phyloP scores from a whole-genome alignment of 192 early-diverging fungal genomes.

The Rhizophagus prolifer region DNA sequence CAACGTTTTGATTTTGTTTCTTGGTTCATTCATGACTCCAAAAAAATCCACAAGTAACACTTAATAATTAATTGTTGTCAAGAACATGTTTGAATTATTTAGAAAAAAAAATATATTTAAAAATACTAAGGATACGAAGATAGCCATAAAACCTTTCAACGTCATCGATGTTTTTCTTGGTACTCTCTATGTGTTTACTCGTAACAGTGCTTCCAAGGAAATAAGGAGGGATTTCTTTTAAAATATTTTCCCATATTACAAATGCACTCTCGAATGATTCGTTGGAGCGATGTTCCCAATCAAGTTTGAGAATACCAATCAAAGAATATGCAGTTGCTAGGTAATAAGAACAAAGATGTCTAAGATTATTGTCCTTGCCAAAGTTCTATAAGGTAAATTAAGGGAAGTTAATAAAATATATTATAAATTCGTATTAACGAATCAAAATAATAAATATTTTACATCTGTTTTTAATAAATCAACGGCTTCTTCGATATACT shows the following conservation, averaged over 20 bases:
- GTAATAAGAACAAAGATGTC: constrained; percentile 50
- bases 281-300: constrained; percentile 32
- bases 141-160: constrained; percentile 51
- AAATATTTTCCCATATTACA: constrained; percentile 57
- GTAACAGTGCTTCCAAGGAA: background rate
- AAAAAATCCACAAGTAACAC: constrained; percentile 63
- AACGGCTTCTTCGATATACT: constrained; percentile 36
- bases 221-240: constrained; percentile 45
- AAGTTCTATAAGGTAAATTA: constrained; percentile 25
- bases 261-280: constrained; percentile 55
- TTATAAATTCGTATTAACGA: background rate
- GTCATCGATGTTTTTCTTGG: constrained; percentile 42
- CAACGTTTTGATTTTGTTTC: constrained; percentile 54
- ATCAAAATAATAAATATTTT: constrained; percentile 4
- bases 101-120: background rate
- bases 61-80: constrained; percentile 8
- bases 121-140: constrained; percentile 41
- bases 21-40: constrained; percentile 52
- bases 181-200: constrained; percentile 33
- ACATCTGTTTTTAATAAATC: constrained; percentile 38
- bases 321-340: constrained; percentile 61
- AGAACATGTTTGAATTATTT: background rate
- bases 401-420: too few relatives aligned
- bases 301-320: constrained; percentile 51
- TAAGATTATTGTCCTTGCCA: constrained; percentile 40